These are phyloP conservation scores for Suhomyces xylopsoci DNA, from an alignment of 805 yeast genomes.

Conservation along the genomic window DNA sequence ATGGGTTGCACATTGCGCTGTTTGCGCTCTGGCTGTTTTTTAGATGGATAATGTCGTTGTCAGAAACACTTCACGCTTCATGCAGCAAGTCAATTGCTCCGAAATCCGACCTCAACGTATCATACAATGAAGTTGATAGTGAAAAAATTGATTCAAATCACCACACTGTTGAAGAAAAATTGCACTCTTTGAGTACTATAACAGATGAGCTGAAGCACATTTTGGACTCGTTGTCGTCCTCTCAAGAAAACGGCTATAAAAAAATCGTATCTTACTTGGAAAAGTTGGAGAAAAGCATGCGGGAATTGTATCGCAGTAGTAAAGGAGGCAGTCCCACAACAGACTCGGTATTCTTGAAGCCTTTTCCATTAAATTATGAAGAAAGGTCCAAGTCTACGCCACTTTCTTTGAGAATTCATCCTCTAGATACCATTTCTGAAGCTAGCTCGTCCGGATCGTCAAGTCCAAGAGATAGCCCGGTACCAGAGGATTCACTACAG, in stretches of 20 bases:
- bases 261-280: neutral
- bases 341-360: conserved; percentile 9
- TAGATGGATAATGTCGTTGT: conserved; percentile 9
- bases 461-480: neutral
- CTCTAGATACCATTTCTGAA: neutral
- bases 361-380: conserved; percentile 18
- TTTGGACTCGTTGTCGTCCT: neutral
- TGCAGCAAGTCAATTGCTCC: neutral
- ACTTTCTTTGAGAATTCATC: neutral
- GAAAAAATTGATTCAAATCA: neutral
- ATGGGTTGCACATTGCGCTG: conserved; percentile 34
- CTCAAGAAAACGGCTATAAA: neutral
- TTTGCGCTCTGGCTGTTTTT: conserved; percentile 33
- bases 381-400: neutral
- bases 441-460: neutral
- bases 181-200: neutral
- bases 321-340: neutral
- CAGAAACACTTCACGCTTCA: neutral
- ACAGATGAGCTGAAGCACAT: neutral
- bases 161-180: neutral
- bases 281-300: conserved; percentile 1
- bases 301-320: neutral
- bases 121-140: neutral
- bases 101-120: neutral
- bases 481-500: neutral